Evolutionary conservation across 305 asterid species (phyloP), one percentile per base, ranked within the genome.

Genomic region (Fraxinus sp.): DNA sequence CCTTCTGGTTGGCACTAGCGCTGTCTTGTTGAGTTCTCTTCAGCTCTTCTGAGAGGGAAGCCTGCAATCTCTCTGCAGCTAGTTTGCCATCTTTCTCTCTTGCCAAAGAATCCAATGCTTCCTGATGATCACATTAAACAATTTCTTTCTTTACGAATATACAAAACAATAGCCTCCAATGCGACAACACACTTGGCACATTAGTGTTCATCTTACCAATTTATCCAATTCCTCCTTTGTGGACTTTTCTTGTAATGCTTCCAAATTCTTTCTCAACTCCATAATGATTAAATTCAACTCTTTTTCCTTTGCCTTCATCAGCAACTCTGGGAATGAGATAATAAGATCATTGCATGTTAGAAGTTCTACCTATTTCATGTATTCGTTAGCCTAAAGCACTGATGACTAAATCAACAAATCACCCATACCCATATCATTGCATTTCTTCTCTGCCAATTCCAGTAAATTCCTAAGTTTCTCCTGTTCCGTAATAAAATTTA

Each of bases 281-380:
- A 86, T 91, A 26, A 93, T 92, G 71, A 93, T 92, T 24, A 91
- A 91, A 75, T 93, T 95, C 83, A 93, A 75, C 86, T 95, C 97
- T 83, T 95, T 95, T 86, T 92, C 97, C 84, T 92, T 97, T 16
- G 94, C 93, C 89, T 89, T 91, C 97, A 92, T 90, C 83, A 88
- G 64, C 87, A 82, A 84, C 84, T 97, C 98, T 97, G 84, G 28
- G 77, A 30, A 5, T 70, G 46, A 71, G 46, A 24, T 36, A 66
- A 71, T 14, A 77, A 83, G 83, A 46, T 86, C 24, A 46, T 43
- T 33, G 14, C 43, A 33, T 64, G 68, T 76, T 33, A 32, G 5
- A 75, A 35, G 64, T 36, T 77, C 32, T 20, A 74, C 18, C 16
- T 28, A 80, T 24, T 71, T 18, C 78, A 80, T 33, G 28, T 30